phyloP scores from a whole-genome alignment of 2,329 filamentous ascomycete genomes.

The Lachnum nothofagi region DNA sequence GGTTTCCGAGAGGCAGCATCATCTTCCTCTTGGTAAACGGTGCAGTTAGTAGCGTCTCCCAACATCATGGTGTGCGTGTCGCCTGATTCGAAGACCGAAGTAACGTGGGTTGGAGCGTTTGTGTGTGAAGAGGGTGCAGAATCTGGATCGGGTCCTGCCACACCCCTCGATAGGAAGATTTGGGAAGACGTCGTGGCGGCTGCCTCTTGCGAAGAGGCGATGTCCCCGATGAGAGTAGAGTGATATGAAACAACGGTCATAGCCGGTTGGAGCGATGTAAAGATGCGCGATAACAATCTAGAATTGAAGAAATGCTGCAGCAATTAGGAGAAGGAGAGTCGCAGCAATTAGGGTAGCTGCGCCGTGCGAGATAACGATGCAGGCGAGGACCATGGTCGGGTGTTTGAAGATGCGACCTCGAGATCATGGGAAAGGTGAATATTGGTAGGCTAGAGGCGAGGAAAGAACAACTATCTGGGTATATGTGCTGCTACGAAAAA shows the following conservation, averaged over 20 bases:
- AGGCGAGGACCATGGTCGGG: too few relatives aligned
- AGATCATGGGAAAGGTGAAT: background rate
- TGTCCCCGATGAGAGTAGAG: conserved; percentile 19
- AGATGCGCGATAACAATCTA: background rate
- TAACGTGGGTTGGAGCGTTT: conserved; percentile 14
- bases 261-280: background rate
- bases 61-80: conserved; percentile 28
- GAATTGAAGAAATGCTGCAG: background rate
- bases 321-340: background rate
- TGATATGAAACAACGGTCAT: conserved; percentile 25
- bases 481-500: conserved; percentile 7
- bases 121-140: conserved; percentile 8
- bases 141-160: conserved; percentile 35
- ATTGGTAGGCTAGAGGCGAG: background rate
- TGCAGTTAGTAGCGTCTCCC: conserved; percentile 17
- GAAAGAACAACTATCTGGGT: background rate
- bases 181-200: conserved; percentile 41
- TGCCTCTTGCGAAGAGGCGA: conserved; percentile 22
- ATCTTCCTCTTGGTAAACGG: conserved; percentile 2
- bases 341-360: too few relatives aligned
- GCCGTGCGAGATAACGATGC: background rate
- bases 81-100: conserved; percentile 28
- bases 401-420: background rate
- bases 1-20: background rate
- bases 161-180: conserved; percentile 42